Base-by-base conservation (phyloP, 768 basidiomycete genomes). In the Tylopilus plumbeoviolaceoides region DNA sequence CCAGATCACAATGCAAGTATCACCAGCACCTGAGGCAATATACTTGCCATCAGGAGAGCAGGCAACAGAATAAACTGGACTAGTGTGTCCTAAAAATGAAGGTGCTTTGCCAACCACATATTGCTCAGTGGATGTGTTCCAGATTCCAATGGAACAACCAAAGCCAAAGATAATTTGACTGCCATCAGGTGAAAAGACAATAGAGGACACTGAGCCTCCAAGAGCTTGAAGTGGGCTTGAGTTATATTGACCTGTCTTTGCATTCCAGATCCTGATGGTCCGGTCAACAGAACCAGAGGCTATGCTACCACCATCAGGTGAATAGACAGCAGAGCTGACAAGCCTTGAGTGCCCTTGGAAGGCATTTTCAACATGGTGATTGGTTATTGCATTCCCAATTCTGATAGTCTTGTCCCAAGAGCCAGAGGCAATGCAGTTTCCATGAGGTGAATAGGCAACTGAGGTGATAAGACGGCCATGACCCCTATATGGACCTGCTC, bases 111-210 rank as follows among this genome's bases (percentile, higher is more conserved):
- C 31, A 17, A 4, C 1, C 5, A 41, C 1, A 33, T 3, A 33
- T 9, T 62, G n/a, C 3, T 47, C 44, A 47, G 23, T 50, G 28
- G n/a, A 30, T 18, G 9, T 14, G 36, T 60, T 9, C 63, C 59
- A 59, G 5, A 55, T 39, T 20, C 36, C 33, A 31, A 63, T 39
- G 2, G 21, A 45, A 12, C 40, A 18, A 3, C 58, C 50, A 7
- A 14, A 48, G 5, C 61, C 62, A 46, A 59, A 56, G 27, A 55
- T 60, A 18, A 72, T 51, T 7, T 51, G 46, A 23, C 11, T 56
- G 2, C 53, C 55, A 59, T 66, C 57, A 27, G 56, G 66, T 39
- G 67, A 68, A 42, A 54, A 53, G 1, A 25, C 44, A 14, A 58
- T 36, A 25, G 46, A 49, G 5, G 2, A n/a, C 4, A 58, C 36